Evolutionary conservation across 2,329 filamentous ascomycete genomes (phyloP), one percentile per base, ranked within the genome.

Genomic region (Scleromitrula shiraiana): DNA sequence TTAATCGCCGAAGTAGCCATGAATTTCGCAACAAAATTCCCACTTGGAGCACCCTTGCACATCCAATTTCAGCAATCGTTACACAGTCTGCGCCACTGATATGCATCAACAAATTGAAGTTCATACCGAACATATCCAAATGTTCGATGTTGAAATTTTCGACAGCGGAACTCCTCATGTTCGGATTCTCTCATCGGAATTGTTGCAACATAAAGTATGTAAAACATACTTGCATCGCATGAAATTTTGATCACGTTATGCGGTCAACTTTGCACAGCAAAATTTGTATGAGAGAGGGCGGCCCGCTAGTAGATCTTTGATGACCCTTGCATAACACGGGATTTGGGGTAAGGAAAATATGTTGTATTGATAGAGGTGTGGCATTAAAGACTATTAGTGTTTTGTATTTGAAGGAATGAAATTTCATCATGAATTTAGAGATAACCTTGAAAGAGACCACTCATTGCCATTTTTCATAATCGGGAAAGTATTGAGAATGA

Each of bases 401-500:
- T n/a, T n/a, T n/a, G n/a, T n/a, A n/a, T n/a, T n/a, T n/a, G n/a
- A n/a, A n/a, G n/a, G n/a, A 33, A 33, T 33, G 14, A 33, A 33
- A 33, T 33, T 33, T n/a, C n/a, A n/a, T n/a, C n/a, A n/a, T n/a
- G n/a, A n/a, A n/a, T n/a, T n/a, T n/a, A n/a, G n/a, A n/a, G n/a
- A n/a, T n/a, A n/a, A n/a, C n/a, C n/a, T n/a, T n/a, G n/a, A n/a
- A n/a, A n/a, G n/a, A n/a, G n/a, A n/a, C n/a, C n/a, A n/a, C n/a
- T n/a, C n/a, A 36, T 17, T 44, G 20, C 65, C 66, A 71, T 4
- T 58, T 53, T 50, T 72, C 65, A 56, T 82, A 82, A 29, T 83
- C 77, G 0, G 74, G 68, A 54, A 83, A 83, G 56, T 77, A 80
- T 4, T 52, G 50, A 39, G 70, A 62, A 57, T 81, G 77, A 35